These are phyloP conservation scores for Astrocystis sublimbata DNA, from an alignment of 495 filamentous ascomycete species.

Conservation along the genomic window DNA sequence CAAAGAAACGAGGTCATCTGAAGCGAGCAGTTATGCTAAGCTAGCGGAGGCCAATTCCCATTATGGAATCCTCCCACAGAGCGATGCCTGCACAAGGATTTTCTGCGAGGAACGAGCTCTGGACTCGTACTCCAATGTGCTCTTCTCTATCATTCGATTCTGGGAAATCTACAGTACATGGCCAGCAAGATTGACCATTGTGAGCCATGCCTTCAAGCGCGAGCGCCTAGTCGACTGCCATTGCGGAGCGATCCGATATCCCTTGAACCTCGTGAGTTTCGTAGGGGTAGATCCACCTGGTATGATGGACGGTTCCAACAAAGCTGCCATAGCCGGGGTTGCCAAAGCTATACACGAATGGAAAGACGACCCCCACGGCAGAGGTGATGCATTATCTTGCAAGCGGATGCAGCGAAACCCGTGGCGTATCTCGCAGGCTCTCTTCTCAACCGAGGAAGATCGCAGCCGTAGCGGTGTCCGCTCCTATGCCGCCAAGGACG, in stretches of 20 bases:
- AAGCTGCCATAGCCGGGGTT: slow-evolving; percentile 41
- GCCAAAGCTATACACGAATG: slow-evolving; percentile 46
- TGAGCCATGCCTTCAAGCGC: slow-evolving; percentile 77
- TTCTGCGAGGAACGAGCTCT: slow-evolving; percentile 61
- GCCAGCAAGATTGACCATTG: slow-evolving; percentile 61
- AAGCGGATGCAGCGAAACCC: slow-evolving; percentile 54
- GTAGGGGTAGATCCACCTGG: slow-evolving; percentile 70
- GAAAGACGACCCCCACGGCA: slow-evolving; percentile 52
- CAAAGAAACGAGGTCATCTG: slow-evolving; percentile 53
- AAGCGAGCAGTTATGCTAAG: slow-evolving; percentile 67
- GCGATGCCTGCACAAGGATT: slow-evolving; percentile 15
- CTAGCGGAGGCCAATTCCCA: slow-evolving; percentile 44
- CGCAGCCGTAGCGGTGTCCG: slow-evolving; percentile 36
- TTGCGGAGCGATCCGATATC: slow-evolving; percentile 63
- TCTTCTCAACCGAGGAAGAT: slow-evolving; percentile 43
- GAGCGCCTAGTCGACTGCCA: slow-evolving; percentile 67
- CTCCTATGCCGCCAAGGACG: slow-evolving; percentile 24
- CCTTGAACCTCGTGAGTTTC: slow-evolving; percentile 47
- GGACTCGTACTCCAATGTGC: slow-evolving; percentile 78
- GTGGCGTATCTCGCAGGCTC: slow-evolving; percentile 42
- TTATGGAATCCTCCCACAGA: slow-evolving; percentile 31
- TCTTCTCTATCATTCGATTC: slow-evolving; percentile 69
- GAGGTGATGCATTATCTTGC: slow-evolving; percentile 42
- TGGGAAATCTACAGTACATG: slow-evolving; percentile 46
- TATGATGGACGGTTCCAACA: slow-evolving; percentile 38